A percentile compares a stretch with the other conserved stretches of the same genome.
Evolutionary conservation across 805 yeast genomes (phyloP).

Genomic region (Candida sanyiensis): DNA sequence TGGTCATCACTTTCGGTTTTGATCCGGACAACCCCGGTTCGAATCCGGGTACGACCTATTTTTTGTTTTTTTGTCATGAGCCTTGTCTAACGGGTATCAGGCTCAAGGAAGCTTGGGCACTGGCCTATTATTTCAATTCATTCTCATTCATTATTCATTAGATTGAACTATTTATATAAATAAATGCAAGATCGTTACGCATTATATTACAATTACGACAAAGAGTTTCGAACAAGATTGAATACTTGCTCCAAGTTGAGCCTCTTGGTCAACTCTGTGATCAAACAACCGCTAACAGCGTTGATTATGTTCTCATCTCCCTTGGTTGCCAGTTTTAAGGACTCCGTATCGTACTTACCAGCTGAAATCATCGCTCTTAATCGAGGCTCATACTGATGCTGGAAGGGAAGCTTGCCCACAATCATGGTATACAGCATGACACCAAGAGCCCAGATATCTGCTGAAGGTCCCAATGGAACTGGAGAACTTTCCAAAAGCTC

Average conservation of each 20-base stretch:
- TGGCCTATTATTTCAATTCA: too few relatives aligned
- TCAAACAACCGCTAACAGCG: conserved; percentile 49
- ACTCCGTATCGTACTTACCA: conserved; percentile 51
- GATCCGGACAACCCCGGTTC: conserved; percentile 75
- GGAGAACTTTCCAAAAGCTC: conserved; percentile 66
- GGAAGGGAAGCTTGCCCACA: conserved; percentile 73
- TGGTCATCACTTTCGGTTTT: conserved; percentile 58
- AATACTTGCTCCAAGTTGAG: conserved; percentile 41
- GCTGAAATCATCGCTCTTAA: conserved; percentile 65
- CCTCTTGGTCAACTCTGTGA: conserved; percentile 44
- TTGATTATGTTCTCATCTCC: conserved; percentile 23
- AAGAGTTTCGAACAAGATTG: conserved; percentile 6
- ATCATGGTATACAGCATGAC: conserved; percentile 68
- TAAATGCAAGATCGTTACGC: not conserved
- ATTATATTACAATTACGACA: not conserved
- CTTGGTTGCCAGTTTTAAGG: conserved; percentile 39
- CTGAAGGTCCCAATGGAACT: conserved; percentile 52
- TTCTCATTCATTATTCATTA: conserved; percentile 1
- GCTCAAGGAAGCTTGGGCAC: too few relatives aligned
- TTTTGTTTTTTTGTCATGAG: conserved; percentile 9
- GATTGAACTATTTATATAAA: not conserved
- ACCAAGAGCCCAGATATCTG: conserved; percentile 92
- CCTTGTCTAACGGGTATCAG: too few relatives aligned
- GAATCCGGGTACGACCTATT: conserved; percentile 78
- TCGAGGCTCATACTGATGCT: conserved; percentile 78